Base-by-base conservation (phyloP, 2,329 filamentous ascomycete genomes). In the Venturia nashicola region DNA sequence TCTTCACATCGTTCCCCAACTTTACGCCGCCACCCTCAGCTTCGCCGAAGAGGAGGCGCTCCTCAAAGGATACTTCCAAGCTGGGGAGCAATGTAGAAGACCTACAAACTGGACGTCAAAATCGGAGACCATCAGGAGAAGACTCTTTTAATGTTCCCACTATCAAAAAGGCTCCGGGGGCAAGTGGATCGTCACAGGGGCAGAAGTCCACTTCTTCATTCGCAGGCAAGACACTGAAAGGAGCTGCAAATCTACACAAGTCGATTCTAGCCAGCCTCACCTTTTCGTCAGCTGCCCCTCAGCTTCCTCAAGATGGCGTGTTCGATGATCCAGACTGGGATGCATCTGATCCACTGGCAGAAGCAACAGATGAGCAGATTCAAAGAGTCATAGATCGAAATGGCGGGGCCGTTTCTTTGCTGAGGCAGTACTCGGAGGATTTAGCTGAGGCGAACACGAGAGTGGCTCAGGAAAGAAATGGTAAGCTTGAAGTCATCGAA, bases 351-450 rank as follows among this genome's bases (percentile, higher is more conserved):
- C 63, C 63, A 14, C 20, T 65, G 34, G 63, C 51, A 18, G 18
- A 62, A 9, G 63, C 63, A 23, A 62, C 44, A 20, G 63, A 65
- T 54, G 59, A 62, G 7, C 59, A 61, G 42, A 51, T 65, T 14
- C 59, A 54, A n/a, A 60, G 59, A 20, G 51, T 65, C 9, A 62
- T 65, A n/a, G 59, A 62, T 18, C 40, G 42, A 36, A 61, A 62
- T 43, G 63, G 63, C 9, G 63, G 63, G 2, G 42, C 59, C 12
- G 36, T 65, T n/a, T 42, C 59, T 16, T n/a, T 57, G 14, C 32
- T 65, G 5, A 48, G 36, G 27, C 57, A 65, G 39, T 65, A 62
- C 46, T 65, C 63, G 27, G 18, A 55, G 32, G 63, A 65, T 55
- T 43, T 65, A 44, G 57, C 63, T 20, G 63, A 65, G 43, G 55